Percentiles rank a stretch among this genome's conserved stretches.
These are phyloP conservation scores for Zarea fungicola DNA, from an alignment of 2,329 filamentous ascomycete species.

Conservation along the genomic window DNA sequence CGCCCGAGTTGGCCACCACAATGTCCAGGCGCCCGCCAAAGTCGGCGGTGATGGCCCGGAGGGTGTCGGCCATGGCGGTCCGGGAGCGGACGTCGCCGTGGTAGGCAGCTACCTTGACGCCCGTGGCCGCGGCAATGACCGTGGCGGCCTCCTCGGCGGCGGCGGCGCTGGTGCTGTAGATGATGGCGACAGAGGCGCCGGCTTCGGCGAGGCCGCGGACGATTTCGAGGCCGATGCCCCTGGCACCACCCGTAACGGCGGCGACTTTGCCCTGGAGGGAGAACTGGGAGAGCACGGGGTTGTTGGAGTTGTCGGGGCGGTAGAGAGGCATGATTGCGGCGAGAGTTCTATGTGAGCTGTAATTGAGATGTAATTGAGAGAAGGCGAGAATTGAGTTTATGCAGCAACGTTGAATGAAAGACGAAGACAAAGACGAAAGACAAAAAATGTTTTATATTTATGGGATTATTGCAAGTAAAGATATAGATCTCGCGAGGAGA, in stretches of 20 bases:
- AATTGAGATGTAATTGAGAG: not conserved
- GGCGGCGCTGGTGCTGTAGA: constrained; percentile 15
- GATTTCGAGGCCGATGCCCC: constrained; percentile 18
- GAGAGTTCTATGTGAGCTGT: not conserved
- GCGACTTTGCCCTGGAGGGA: constrained; percentile 9
- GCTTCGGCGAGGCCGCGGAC: constrained; percentile 16
- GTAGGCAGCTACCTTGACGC: constrained; percentile 26
- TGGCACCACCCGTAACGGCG: constrained; percentile 10
- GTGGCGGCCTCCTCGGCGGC: constrained; percentile 12
- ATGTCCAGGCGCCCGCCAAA: constrained; percentile 22
- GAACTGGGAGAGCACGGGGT: constrained; percentile 9
- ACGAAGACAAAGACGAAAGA: not conserved
- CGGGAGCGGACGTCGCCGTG: constrained; percentile 29
- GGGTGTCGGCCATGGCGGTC: constrained; percentile 12
- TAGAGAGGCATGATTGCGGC: constrained; percentile 13
- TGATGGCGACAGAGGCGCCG: constrained; percentile 14
- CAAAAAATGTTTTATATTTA: not conserved
- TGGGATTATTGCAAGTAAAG: not conserved
- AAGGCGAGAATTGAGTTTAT: not conserved
- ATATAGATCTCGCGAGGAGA: no score
- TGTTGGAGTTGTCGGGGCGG: constrained; percentile 5
- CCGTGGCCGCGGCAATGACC: constrained; percentile 14
- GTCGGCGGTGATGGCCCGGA: constrained; percentile 17
- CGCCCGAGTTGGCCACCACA: constrained; percentile 26
- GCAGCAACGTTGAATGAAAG: no score